These are phyloP conservation scores for Piper betle DNA, from an alignment of 164 flowering plant species.

Conservation along the genomic window DNA sequence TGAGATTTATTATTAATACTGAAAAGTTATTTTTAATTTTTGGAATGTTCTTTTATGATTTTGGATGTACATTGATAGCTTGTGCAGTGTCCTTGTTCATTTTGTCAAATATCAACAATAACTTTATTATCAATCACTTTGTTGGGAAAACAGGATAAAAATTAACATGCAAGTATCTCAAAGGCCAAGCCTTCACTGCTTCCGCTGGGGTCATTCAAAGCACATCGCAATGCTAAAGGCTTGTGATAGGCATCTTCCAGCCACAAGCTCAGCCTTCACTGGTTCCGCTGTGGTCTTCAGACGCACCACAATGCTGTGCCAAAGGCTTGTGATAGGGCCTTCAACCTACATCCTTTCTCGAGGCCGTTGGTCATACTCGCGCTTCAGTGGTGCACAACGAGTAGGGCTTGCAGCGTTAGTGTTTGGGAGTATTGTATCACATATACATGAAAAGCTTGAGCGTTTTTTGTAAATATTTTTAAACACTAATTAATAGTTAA, in stretches of 20 bases:
- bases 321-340: too few relatives aligned
- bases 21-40: neutral
- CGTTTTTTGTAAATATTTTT: too few relatives aligned
- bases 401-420: too few relatives aligned
- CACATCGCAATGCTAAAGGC: conserved; percentile 5
- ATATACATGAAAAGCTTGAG: too few relatives aligned
- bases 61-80: too few relatives aligned
- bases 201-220: conserved; percentile 9
- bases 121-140: neutral
- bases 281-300: conserved; percentile 10
- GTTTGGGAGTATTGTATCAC: too few relatives aligned
- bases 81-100: too few relatives aligned
- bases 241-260: conserved; percentile 9
- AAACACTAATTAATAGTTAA: too few relatives aligned
- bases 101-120: neutral
- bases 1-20: neutral
- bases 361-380: too few relatives aligned
- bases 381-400: too few relatives aligned
- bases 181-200: conserved; percentile 13
- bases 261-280: conserved; percentile 1
- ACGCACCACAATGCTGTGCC: conserved; percentile 3
- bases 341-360: too few relatives aligned
- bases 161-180: conserved; percentile 72
- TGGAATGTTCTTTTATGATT: neutral
- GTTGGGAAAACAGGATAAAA: conserved; percentile 48